Base-by-base conservation (phyloP, 371 early-diverging fungal genomes). In the Rhizopus stolonifer region DNA sequence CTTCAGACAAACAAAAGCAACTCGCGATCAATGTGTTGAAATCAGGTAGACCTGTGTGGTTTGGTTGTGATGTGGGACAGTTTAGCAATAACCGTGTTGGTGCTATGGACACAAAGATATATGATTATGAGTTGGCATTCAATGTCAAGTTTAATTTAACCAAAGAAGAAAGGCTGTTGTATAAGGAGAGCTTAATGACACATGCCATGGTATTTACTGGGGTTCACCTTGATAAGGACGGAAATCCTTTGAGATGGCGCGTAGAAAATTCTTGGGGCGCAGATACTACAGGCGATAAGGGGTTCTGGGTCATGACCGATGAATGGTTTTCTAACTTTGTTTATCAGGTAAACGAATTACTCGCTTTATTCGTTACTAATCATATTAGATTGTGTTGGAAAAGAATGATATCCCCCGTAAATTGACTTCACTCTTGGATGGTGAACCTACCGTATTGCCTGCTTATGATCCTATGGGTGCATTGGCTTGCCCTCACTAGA, bases 191-290 rank as follows among this genome's bases (percentile, higher is more conserved):
- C 46, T 34, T 76, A 46, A 91, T 91, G 89, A 91, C 91, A 6
- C 91, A 91, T 53, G 90, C 90, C 15, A 91, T 91, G 91, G 82
- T 89, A 17, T 84, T 91, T 54, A 89, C 90, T 0, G 92, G 91
- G 36, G 89, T 90, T 4, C 90, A 91, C 56, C 48, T 90, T 21
- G 85, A 88, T 56, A 80, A 74, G 21, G 56, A 75, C 23, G 78
- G 68, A 24, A 64, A 70, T 2, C 81, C 86, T 15, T 64, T 87
- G 47, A 84, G 91, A 46, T 91, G 91, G 91, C 69, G 91, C 11
- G 84, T 91, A 11, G 90, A 91, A 58, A 91, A 91, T 74, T 82
- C 81, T 26, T 91, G 90, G 90, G 88, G 90, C 23, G 75, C 77
- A 17, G 72, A 54, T 7, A 34, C 64, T 42, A 66, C 74, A 0